Base-by-base conservation (phyloP, 2,329 filamentous ascomycete genomes). In the Microdochium bolleyi region DNA sequence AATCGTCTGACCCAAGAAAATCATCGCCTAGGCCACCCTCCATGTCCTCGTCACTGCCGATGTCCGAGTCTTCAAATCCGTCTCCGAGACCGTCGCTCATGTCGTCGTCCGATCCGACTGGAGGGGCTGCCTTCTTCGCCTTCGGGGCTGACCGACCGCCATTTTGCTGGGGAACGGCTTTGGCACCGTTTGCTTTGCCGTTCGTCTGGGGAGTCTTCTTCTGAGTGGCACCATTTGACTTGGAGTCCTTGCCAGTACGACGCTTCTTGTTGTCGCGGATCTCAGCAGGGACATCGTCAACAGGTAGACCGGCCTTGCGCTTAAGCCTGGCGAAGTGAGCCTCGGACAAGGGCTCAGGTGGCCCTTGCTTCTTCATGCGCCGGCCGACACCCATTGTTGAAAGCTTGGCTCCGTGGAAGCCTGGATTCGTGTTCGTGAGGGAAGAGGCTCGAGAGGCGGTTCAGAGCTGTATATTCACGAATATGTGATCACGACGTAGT, bases 351-450 rank as follows among this genome's bases (percentile, higher is more conserved):
- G 87, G 79, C 64, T 87, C 82, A 52, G 94, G 94, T 58, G 87
- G 79, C 53, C 91, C 92, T 80, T 97, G 94, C 74, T 96, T 96
- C 71, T 92, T 89, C 86, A 96, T 95, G 64, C 92, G 89, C 68
- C 91, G 88, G 69, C 91, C 89, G 57, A 84, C 82, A 76, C 90
- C 92, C 92, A 96, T 96, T 65, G 68, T 83, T 67, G 67, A 5
- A 24, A 30, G 9, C 3, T 3, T 7, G 11, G 24, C 14, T 49
- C 9, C 9, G 24, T 30, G 14, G 13, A n/a, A n/a, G n/a, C n/a
- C n/a, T n/a, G n/a, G n/a, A n/a, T n/a, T n/a, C n/a, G n/a, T n/a
- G n/a, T n/a, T n/a, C n/a, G n/a, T n/a, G n/a, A n/a, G n/a, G 44
- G 22, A 27, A 48, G 11, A 24, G 21, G 44, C 44, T n/a, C 7